A percentile compares a stretch with the other conserved stretches of the same genome.
Evolutionary conservation across 306 rosid genomes (phyloP).

Genomic region (Fagus sylvatica): DNA sequence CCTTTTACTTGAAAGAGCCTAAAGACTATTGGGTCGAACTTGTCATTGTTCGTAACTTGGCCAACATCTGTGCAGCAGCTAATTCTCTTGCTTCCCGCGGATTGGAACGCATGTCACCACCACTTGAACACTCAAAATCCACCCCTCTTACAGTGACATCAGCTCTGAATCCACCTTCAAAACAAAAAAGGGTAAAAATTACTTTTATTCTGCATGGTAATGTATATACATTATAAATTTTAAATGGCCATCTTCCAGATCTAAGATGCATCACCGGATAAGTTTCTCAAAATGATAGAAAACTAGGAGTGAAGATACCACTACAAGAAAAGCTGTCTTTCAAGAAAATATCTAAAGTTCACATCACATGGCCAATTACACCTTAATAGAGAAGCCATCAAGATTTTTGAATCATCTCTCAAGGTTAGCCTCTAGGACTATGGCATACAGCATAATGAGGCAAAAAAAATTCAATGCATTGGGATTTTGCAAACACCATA

Average conservation of each 20-base stretch:
- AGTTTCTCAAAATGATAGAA: too few relatives aligned
- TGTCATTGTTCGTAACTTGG: constrained; percentile 25
- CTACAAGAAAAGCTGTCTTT: too few relatives aligned
- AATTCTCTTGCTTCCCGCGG: constrained; percentile 51
- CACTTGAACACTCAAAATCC: constrained; percentile 50
- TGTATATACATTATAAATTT: too few relatives aligned
- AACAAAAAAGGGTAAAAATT: neutral
- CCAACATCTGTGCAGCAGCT: constrained; percentile 50
- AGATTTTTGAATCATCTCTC: neutral
- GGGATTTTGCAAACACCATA: neutral
- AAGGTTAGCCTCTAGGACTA: neutral
- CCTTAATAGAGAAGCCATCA: neutral
- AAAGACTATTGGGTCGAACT: neutral
- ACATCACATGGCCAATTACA: neutral
- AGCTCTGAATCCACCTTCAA: constrained; percentile 68
- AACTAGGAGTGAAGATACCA: too few relatives aligned
- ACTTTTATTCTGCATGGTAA: neutral
- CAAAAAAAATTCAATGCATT: neutral
- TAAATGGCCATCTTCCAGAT: too few relatives aligned
- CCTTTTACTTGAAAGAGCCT: neutral
- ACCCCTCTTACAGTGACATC: constrained; percentile 48
- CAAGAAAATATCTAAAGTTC: too few relatives aligned
- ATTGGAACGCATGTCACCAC: constrained; percentile 29
- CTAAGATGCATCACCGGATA: too few relatives aligned
- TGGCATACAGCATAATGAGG: neutral